A percentile compares a stretch with the other conserved stretches of the same genome.
These are phyloP conservation scores for Microdochium nivale DNA, from an alignment of 2,329 filamentous ascomycete genomes.

Conservation along the genomic window DNA sequence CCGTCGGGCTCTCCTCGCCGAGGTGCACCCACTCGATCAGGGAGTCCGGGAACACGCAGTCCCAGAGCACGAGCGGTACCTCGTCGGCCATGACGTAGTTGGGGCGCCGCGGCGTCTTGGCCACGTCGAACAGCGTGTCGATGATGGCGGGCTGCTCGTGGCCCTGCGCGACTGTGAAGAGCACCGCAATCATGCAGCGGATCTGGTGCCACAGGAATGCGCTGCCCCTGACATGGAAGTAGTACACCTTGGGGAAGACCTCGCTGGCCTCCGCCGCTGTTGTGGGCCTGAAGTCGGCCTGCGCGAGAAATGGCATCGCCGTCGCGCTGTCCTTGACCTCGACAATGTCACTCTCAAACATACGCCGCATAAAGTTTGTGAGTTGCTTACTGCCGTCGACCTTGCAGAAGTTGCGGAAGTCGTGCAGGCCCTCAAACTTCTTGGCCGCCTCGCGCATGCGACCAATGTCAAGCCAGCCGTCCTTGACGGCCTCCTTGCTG, in stretches of 20 bases:
- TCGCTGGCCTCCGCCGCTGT: constrained; percentile 6
- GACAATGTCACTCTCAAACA: constrained; percentile 74
- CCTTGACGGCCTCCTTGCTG: constrained; percentile 27
- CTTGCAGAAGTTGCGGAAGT: constrained; percentile 97
- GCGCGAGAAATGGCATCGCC: constrained; percentile 46
- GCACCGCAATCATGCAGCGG: constrained; percentile 79
- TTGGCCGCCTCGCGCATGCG: constrained; percentile 79
- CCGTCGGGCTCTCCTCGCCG: constrained; percentile 52
- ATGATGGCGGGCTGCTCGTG: constrained; percentile 71
- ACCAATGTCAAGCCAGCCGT: constrained; percentile 79
- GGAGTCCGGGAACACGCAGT: constrained; percentile 72
- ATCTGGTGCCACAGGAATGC: constrained; percentile 99
- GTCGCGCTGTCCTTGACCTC: constrained; percentile 49
- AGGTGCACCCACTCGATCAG: constrained; percentile 68
- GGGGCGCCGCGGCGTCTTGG: constrained; percentile 65
- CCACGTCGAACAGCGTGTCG: constrained; percentile 64
- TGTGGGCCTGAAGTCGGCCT: constrained; percentile 11
- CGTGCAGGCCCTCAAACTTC: constrained; percentile 73
- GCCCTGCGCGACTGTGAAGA: constrained; percentile 90
- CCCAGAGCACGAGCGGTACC: constrained; percentile 86
- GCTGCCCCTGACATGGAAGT: constrained; percentile 79
- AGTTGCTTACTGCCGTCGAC: constrained; percentile 86
- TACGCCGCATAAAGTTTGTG: constrained; percentile 68
- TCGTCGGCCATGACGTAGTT: constrained; percentile 88
- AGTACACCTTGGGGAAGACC: constrained; percentile 61